Conservation (phyloP, 768 basidiomycete genomes). For the Baorangia bicolor region DNA sequence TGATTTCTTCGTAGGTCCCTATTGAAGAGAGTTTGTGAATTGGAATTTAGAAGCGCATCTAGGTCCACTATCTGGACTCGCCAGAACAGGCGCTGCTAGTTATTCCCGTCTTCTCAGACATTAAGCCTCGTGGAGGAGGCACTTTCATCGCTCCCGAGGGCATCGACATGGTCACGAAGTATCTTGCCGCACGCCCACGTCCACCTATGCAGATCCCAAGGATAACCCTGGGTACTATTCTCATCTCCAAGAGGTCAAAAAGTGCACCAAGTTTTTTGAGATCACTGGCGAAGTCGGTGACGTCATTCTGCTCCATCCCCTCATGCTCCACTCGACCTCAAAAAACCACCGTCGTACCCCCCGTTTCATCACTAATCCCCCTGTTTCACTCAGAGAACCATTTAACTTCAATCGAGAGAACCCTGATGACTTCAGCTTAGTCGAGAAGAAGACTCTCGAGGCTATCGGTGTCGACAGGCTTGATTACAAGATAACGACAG, state of each 20-base stretch:
- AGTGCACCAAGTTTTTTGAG: not conserved
- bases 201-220: not conserved
- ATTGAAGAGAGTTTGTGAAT: not conserved
- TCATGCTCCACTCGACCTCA: not conserved
- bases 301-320: not conserved
- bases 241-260: constrained; percentile 1
- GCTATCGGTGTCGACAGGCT: not conserved
- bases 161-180: not conserved
- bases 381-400: not conserved
- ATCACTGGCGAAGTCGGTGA: not conserved
- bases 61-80: not conserved
- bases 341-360: not conserved
- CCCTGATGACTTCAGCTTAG: not conserved
- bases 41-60: not conserved
- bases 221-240: not conserved
- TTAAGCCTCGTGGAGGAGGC: not conserved
- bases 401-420: not conserved
- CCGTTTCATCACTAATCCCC: not conserved
- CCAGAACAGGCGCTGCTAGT: not conserved
- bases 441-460: not conserved
- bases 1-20: not conserved
- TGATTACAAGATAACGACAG: not conserved
- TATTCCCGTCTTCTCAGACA: not conserved
- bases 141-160: not conserved
- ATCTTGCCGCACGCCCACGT: not conserved